Conservation (phyloP, 345 rosid species). For the Sonneratia alba region DNA sequence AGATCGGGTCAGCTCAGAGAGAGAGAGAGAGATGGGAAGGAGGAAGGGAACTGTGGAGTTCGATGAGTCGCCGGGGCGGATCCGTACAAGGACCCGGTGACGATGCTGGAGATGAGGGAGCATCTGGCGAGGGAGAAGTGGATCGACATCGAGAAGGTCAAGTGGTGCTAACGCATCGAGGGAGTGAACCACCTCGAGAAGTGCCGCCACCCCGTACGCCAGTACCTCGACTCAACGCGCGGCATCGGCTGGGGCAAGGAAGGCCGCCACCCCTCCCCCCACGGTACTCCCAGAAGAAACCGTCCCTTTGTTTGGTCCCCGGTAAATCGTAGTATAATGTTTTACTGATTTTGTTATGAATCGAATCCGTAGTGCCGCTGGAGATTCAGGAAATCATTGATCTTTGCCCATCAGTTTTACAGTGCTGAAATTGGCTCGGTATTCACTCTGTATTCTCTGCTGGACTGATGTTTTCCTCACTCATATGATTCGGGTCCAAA, state of each 20-base stretch:
- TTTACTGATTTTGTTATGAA: too few relatives aligned
- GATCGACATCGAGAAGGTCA: constrained; percentile 89
- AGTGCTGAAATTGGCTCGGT: neutral
- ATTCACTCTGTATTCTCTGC: neutral
- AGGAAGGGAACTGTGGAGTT: constrained; percentile 79
- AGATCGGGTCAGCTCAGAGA: neutral
- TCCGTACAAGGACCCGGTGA: constrained; percentile 96
- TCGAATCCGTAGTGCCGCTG: neutral
- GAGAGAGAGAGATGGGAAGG: constrained; percentile 60
- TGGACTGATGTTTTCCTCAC: neutral
- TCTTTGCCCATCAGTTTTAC: neutral
- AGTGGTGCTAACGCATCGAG: constrained; percentile 97
- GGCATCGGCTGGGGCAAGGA: constrained; percentile 99
- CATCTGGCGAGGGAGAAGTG: constrained; percentile 91
- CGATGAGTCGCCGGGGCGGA: constrained; percentile 75
- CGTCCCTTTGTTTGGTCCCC: neutral
- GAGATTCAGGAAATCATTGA: neutral
- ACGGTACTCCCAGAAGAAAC: constrained; percentile 33
- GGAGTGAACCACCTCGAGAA: constrained; percentile 95
- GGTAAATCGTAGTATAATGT: too few relatives aligned
- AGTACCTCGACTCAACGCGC: constrained; percentile 93
- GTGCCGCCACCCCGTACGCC: constrained; percentile 85
- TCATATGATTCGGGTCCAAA: constrained; percentile 40
- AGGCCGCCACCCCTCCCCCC: constrained; percentile 80
- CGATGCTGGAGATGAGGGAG: constrained; percentile 97